A percentile compares a stretch with the other conserved stretches of the same genome.
Conservation (phyloP, 345 rosid species). For the Noccaea caerulescens region DNA sequence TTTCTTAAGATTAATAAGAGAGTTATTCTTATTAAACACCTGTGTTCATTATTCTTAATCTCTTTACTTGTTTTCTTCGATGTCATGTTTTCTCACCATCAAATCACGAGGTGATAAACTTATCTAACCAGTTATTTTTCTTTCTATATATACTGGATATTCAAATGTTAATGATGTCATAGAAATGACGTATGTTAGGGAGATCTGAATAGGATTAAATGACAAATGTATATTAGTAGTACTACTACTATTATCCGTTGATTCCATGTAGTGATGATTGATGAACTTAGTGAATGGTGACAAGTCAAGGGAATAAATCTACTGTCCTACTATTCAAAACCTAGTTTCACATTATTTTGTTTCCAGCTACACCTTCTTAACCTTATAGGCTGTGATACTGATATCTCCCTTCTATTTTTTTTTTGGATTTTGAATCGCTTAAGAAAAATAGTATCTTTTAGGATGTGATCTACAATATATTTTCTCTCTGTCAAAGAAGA, state of each 20-base stretch:
- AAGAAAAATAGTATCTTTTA: background rate
- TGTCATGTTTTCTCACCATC: constrained; percentile 37
- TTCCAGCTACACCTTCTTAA: background rate
- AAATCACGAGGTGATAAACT: constrained; percentile 27
- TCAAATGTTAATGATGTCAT: constrained; percentile 33
- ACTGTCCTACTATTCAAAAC: background rate
- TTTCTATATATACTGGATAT: background rate
- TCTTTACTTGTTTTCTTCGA: constrained; percentile 28
- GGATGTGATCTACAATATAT: background rate
- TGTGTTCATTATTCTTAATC: too few species aligned
- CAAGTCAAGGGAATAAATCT: constrained; percentile 7
- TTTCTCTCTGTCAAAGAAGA: background rate
- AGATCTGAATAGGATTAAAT: constrained; percentile 8
- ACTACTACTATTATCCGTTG: background rate
- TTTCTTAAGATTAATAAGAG: too few species aligned
- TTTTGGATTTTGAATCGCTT: background rate
- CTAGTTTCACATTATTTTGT: background rate
- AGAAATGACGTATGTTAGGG: constrained; percentile 20
- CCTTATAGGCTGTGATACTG: background rate
- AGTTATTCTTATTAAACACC: too few species aligned
- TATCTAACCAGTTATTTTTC: constrained; percentile 1
- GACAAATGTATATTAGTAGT: background rate
- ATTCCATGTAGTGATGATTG: constrained; percentile 16
- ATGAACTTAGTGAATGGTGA: background rate
- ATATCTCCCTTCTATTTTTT: background rate